Conservation (phyloP, 1,139 yeast species). For the Citeromyces hawaiiensis region DNA sequence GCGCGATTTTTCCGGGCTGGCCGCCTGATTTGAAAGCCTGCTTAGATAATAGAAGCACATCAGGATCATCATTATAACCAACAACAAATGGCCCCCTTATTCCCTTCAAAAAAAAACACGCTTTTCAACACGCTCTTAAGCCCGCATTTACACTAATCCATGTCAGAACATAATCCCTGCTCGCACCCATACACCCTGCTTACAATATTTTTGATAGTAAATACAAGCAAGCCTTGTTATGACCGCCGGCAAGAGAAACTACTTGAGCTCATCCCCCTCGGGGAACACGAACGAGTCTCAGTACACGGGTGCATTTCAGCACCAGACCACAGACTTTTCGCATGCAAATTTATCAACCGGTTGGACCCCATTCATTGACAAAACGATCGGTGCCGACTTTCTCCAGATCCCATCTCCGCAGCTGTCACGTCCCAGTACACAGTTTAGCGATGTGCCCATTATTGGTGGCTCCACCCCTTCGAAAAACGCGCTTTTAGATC, state of each 20-base stretch:
- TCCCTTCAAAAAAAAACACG: neutral
- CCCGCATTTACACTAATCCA: no score
- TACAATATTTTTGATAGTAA: neutral
- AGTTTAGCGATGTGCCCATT: slow-evolving; percentile 1
- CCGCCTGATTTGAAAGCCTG: no score
- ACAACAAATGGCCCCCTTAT: no score
- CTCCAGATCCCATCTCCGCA: neutral
- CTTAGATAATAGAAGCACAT: no score
- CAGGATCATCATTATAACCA: no score
- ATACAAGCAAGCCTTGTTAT: slow-evolving; percentile 5
- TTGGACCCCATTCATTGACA: slow-evolving; percentile 2
- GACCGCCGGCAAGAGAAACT: slow-evolving; percentile 5
- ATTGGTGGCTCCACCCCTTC: slow-evolving; percentile 1
- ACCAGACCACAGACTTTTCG: neutral
- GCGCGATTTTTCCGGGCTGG: no score
- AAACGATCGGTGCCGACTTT: neutral
- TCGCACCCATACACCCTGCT: neutral
- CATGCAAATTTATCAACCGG: neutral
- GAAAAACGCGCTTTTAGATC: slow-evolving; percentile 2
- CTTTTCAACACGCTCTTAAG: no score
- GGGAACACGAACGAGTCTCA: slow-evolving; percentile 8
- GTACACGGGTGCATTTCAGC: slow-evolving; percentile 6
- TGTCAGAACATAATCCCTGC: neutral
- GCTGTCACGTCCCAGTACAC: neutral
- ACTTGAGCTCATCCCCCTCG: slow-evolving; percentile 14